Evolutionary conservation across 2,329 filamentous ascomycete species (phyloP).

Genomic region (Aspergillus cejpii): DNA sequence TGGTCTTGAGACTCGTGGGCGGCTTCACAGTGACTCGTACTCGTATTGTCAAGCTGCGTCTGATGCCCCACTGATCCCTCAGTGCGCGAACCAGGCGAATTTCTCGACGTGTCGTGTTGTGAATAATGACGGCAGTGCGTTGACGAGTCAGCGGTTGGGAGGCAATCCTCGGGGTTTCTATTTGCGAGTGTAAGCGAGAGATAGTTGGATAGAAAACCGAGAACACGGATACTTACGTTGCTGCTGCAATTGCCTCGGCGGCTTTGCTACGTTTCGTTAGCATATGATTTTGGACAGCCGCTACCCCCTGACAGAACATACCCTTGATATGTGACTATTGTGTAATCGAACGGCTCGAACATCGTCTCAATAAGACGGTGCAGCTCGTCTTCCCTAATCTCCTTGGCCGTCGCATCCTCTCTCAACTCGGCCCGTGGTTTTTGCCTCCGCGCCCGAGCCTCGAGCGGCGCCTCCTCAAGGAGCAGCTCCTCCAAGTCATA

Average conservation of each 20-base stretch:
- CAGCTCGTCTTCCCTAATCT: slow-evolving; percentile 88
- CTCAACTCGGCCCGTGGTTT: slow-evolving; percentile 88
- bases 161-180: slow-evolving; percentile 37
- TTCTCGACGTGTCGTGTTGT: slow-evolving; percentile 29
- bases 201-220: slow-evolving; percentile 5
- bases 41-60: slow-evolving; percentile 24
- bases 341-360: slow-evolving; percentile 95
- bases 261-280: slow-evolving; percentile 24
- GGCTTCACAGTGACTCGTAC: slow-evolving; percentile 25
- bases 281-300: background rate
- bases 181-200: slow-evolving; percentile 6
- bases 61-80: slow-evolving; percentile 27
- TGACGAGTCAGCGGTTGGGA: slow-evolving; percentile 22
- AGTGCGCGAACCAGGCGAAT: slow-evolving; percentile 26
- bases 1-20: slow-evolving; percentile 22
- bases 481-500: slow-evolving; percentile 93
- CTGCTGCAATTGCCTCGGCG: slow-evolving; percentile 37
- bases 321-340: slow-evolving; percentile 68
- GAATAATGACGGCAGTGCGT: slow-evolving; percentile 35
- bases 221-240: slow-evolving; percentile 23
- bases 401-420: slow-evolving; percentile 88
- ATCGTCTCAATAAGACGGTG: slow-evolving; percentile 91
- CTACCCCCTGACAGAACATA: slow-evolving; percentile 38
- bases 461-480: slow-evolving; percentile 87
- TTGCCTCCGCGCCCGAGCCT: slow-evolving; percentile 84